Conservation (phyloP, 352 stramenopile species). For the Blastocystis sp. region DNA sequence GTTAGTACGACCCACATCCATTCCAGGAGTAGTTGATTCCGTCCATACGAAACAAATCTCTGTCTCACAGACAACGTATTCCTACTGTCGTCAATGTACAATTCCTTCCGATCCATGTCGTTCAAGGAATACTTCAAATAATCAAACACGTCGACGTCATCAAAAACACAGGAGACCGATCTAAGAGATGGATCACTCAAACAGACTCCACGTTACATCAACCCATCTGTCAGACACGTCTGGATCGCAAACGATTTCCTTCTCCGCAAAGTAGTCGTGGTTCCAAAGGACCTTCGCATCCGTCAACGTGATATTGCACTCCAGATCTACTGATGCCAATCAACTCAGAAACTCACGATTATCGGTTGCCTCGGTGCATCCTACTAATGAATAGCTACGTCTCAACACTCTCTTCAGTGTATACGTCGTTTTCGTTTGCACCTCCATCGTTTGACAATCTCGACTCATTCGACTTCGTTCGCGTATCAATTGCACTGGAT, state of each 20-base stretch:
- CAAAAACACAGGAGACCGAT: not conserved
- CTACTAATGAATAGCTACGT: slow-evolving; percentile 6
- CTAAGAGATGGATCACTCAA: not conserved
- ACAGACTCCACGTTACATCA: not conserved
- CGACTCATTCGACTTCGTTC: not conserved
- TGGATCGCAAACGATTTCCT: not conserved
- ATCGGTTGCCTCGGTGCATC: not conserved
- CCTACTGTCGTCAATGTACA: not conserved
- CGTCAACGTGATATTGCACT: slow-evolving; percentile 15
- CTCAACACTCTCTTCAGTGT: not conserved
- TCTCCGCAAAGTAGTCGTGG: not conserved
- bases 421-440: not conserved
- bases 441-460: not conserved
- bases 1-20: not conserved
- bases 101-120: not conserved
- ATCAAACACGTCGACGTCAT: not conserved
- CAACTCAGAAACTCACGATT: not conserved
- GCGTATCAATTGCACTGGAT: not conserved
- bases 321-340: not conserved
- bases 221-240: not conserved
- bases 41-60: not conserved
- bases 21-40: not conserved
- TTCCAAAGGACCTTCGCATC: not conserved
- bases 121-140: not conserved
- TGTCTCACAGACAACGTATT: not conserved